Base-by-base conservation (phyloP, 208 protist species). In the Wallacemonas sp. region DNA sequence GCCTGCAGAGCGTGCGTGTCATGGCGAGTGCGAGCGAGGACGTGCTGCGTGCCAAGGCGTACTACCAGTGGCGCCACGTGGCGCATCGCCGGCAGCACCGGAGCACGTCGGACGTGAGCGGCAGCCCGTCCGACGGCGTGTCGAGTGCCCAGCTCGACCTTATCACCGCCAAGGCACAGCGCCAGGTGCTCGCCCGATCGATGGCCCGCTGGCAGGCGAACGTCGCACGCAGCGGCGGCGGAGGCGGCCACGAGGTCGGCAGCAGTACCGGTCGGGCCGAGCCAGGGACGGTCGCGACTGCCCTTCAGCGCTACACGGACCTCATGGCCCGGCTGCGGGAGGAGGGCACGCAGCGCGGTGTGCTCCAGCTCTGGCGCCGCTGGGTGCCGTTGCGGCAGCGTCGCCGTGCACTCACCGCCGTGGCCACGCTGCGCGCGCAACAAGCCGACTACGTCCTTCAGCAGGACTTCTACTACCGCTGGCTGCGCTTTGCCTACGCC, bases 401-500 rank as follows among this genome's bases (percentile, higher is more conserved):
- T 2, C 57, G 80, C 12, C 29, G 57, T 8, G 65, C 74, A 0
- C 61, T 92, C 16, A 65, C 64, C 2, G 76, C 81, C 1, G 70
- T 95, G 12, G 83, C 82, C 0, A 54, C 54, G 23, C 70, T 89
- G 45, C 72, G 69, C 28, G 78, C 69, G 25, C 50, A 67, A 55
- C 85, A 91, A 44, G 36, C 42, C 8, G 36, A 67, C 7, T 66
- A 82, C 38, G 52, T 82, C n/a, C 31, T 72, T 11, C 70, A 72
- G 16, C 76, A 81, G 38, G 28, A 61, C 7, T 79, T 64, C n/a
- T 87, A 84, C 33, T 54, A 81, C 8, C 55, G 62, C 22, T 92
- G 87, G 85, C 42, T 79, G 18, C 68, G 81, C 38, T 73, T 81
- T 18, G 54, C 82, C 18, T 72, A 81, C 41, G 62, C 71, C 23